Base-by-base conservation (phyloP, 371 early-diverging fungal species). In the Lichtheimia hyalospora region DNA sequence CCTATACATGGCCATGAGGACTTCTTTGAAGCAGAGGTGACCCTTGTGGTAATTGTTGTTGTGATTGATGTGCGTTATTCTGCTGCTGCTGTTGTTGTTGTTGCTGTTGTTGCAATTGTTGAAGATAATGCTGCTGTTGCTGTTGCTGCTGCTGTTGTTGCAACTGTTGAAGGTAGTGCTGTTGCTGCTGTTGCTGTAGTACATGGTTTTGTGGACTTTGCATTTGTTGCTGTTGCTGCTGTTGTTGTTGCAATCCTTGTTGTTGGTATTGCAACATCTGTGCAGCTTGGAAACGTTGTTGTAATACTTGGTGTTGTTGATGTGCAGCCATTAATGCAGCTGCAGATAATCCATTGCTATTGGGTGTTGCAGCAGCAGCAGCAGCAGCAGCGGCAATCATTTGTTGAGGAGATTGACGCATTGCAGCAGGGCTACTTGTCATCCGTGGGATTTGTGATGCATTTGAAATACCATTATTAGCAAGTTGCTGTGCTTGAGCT, bases 141-240 rank as follows among this genome's bases (percentile, higher is more conserved):
- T 60, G 61, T 48, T 68, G 60, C 20, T 65, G 65, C 20, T 55
- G 51, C 23, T 60, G 57, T 40, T 64, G 63, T 25, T 62, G 66
- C 21, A 27, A 52, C 16, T 23, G 21, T 20, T 60, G 50, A 5
- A 18, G 46, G 23, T 62, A 61, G 49, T 59, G 54, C 18, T 63
- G 60, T 39, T 60, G 60, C 39, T 49, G 42, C 27, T 59, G 55
- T 39, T 63, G 62, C 40, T 66, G 46, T 14, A 61, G 66, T 5
- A 61, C 44, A 21, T 53, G 61, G 16, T 53, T 40, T 16, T 60
- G 61, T 34, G 34, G 56, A 16, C 28, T 28, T 20, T 60, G 50
- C 46, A 18, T n/a, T 48, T 61, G 64, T 49, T 59, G 57, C 20
- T 63, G 60, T 40, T 60, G 60, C 39, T 49, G 42, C 25, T 59